Percentiles rank a stretch among this genome's conserved stretches.
Conservation (phyloP, 2,329 filamentous ascomycete genomes). For the Pseudogymnoascus sp. region DNA sequence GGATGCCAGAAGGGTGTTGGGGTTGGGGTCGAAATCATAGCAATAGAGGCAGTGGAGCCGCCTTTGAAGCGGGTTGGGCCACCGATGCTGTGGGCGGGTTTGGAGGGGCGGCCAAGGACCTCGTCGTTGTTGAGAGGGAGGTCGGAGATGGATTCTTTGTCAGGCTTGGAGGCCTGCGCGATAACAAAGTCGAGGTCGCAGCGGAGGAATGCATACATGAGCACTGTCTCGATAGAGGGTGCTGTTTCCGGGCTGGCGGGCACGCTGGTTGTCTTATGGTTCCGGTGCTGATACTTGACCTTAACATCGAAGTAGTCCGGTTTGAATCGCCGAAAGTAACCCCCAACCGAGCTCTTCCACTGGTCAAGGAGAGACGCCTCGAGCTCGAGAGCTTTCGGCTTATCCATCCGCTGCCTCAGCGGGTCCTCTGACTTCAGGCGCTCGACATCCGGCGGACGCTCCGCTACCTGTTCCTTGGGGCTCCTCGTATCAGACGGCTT, state of each 20-base stretch:
- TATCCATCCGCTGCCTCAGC: conserved; percentile 33
- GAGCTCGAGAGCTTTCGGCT: conserved; percentile 56
- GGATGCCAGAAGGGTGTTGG: conserved; percentile 95
- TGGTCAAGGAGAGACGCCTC: conserved; percentile 64
- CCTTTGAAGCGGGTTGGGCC: conserved; percentile 78
- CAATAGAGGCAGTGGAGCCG: conserved; percentile 85
- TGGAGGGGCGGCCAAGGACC: conserved; percentile 61
- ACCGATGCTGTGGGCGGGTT: conserved; percentile 57
- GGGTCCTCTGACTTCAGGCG: conserved; percentile 32
- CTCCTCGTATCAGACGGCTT: conserved; percentile 21
- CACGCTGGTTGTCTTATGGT: conserved; percentile 15
- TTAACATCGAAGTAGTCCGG: conserved; percentile 63
- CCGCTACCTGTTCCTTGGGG: conserved; percentile 28
- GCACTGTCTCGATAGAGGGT: conserved; percentile 63
- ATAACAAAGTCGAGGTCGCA: conserved; percentile 92
- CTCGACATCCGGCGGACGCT: conserved; percentile 31
- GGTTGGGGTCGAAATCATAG: conserved; percentile 85
- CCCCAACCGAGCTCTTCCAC: conserved; percentile 81
- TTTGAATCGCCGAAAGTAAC: conserved; percentile 87
- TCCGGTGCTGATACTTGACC: conserved; percentile 14
- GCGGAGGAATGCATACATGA: conserved; percentile 88
- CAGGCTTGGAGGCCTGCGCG: conserved; percentile 77
- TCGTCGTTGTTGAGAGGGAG: conserved; percentile 78
- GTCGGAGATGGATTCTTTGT: conserved; percentile 66
- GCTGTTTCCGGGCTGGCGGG: conserved; percentile 22